Conservation (phyloP, 148 eudicot species). For the Dianthus caryophyllus region DNA sequence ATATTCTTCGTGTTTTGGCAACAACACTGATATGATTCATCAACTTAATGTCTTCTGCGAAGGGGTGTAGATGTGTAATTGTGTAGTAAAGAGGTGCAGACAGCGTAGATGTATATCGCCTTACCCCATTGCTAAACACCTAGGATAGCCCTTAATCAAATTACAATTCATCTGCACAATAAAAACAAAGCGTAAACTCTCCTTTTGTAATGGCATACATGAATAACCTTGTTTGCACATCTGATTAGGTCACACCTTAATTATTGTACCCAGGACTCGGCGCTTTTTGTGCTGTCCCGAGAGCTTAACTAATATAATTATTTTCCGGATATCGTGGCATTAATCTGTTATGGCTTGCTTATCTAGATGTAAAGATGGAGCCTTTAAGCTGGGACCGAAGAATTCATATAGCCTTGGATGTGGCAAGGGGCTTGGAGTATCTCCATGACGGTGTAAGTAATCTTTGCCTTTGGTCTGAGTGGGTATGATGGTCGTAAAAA, state of each 20-base stretch:
- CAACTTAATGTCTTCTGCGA: too few relatives aligned
- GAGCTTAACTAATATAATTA: not conserved
- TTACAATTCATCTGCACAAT: too few relatives aligned
- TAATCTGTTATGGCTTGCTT: constrained; percentile 4
- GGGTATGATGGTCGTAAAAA: not conserved
- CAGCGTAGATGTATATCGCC: too few relatives aligned
- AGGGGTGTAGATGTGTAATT: too few relatives aligned
- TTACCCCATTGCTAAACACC: too few relatives aligned
- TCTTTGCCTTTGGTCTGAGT: not conserved
- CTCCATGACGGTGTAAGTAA: constrained; percentile 89
- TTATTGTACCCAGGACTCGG: not conserved
- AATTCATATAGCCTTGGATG: constrained; percentile 82
- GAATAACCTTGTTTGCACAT: not conserved
- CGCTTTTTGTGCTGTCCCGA: not conserved
- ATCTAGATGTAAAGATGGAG: constrained; percentile 60
- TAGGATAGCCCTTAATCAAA: too few relatives aligned
- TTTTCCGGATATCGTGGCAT: not conserved
- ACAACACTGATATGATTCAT: too few relatives aligned
- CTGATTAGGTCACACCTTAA: not conserved
- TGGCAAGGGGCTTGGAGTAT: constrained; percentile 90
- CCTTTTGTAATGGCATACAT: not conserved
- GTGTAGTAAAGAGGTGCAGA: too few relatives aligned
- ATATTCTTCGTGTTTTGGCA: not conserved
- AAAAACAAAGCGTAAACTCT: too few relatives aligned
- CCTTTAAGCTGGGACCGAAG: constrained; percentile 72